Evolutionary conservation across 23 red algal species (phyloP), one percentile per base, ranked within the genome.

Genomic region (Porphyridium purpureum): DNA sequence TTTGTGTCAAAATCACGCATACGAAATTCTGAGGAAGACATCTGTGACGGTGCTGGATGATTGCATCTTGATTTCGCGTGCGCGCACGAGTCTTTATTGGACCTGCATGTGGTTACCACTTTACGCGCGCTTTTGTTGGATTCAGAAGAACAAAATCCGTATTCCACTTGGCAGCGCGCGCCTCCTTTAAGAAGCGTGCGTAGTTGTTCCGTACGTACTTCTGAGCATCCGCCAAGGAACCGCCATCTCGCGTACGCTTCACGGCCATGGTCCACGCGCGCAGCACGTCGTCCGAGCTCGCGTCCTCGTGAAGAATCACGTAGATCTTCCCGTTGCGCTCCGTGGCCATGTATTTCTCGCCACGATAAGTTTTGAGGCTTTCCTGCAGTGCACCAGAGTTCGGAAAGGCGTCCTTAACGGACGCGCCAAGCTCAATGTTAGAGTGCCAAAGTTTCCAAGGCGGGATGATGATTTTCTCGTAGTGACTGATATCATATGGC

Each of bases 391-490:
- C 29, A 23, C n/a, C 33, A 15, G 19, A 24, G 21, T 24, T 69
- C 29, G 31, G 24, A 27, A 38, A 69, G 17, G 72, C 64, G 11
- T 76, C 69, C 24, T 31, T 54, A 3, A 92, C 57, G 7, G 47
- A 11, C 29, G 71, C 77, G 5, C 88, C 88, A 7, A 94, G 50
- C 29, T 72, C 81, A 30, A 94, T 73, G 32, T 57, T 44, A 4
- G 73, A 65, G 35, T 74, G 54, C 40, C 64, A 94, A 11, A 57
- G 59, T 21, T 33, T 55, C 88, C 77, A 94, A 5, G 88, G 88
- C 7, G 88, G 88, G 5, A 94, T 20, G 20, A 94, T 31, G 35
- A 94, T 70, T 29, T 49, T 58, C 47, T 94, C 88, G 14, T 31
- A 35, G 7, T 54, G 40, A 49, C 78, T 72, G 24, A 94, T 58